These are phyloP conservation scores for Agrostemma githago DNA, from an alignment of 148 eudicot species.

Conservation along the genomic window DNA sequence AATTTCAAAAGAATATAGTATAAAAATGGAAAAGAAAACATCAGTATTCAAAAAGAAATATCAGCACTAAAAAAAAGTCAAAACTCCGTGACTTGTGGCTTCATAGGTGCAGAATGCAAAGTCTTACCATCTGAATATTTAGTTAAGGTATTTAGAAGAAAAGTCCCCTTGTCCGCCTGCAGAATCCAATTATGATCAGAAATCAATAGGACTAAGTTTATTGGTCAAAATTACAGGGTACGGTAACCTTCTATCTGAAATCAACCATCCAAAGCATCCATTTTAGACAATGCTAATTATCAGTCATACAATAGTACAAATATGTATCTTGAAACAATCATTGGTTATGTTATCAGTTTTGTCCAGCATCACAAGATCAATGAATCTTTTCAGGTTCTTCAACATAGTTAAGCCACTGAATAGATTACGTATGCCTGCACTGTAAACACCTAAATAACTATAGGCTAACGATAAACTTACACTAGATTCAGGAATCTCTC, in stretches of 20 bases:
- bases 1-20: neutral
- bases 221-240: neutral
- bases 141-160: slow-evolving; percentile 77
- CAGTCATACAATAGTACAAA: neutral
- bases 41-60: too few species aligned
- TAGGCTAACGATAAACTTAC: slow-evolving; percentile 27
- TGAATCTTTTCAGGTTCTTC: neutral
- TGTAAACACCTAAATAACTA: slow-evolving; percentile 2
- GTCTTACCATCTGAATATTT: slow-evolving; percentile 73
- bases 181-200: slow-evolving; percentile 17
- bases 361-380: neutral
- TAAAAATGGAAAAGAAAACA: neutral
- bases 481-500: slow-evolving; percentile 84
- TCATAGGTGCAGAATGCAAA: neutral
- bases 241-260: neutral
- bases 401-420: neutral
- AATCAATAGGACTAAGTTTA: neutral
- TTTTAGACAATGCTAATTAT: neutral
- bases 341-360: neutral
- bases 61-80: neutral
- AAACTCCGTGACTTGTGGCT: neutral
- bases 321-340: neutral
- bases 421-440: neutral
- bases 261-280: neutral
- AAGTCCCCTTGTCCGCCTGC: slow-evolving; percentile 92